phyloP scores from a whole-genome alignment of 192 early-diverging fungal genomes.

The Gigaspora rosea region DNA sequence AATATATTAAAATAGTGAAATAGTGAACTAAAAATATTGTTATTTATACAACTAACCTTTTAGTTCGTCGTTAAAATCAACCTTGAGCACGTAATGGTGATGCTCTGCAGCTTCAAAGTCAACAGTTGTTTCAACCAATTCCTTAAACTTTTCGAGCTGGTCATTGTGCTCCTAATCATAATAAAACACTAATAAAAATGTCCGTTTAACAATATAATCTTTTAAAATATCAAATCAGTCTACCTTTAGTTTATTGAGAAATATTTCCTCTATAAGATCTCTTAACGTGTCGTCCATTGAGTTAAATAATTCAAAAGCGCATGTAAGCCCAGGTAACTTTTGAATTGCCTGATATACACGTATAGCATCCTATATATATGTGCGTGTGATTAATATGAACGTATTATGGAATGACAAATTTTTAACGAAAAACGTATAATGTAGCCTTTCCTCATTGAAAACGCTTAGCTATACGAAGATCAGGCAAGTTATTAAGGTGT shows the following conservation, averaged over 20 bases:
- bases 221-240: background rate
- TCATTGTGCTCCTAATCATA: slow-evolving; percentile 45
- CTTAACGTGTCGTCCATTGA: slow-evolving; percentile 40
- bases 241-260: slow-evolving; percentile 51
- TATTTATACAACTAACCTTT: slow-evolving; percentile 50
- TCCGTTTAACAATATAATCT: background rate
- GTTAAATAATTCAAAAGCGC: slow-evolving; percentile 51
- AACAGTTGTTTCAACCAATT: slow-evolving; percentile 88
- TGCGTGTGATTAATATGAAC: too few species aligned
- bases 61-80: slow-evolving; percentile 77
- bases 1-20: slow-evolving; percentile 9
- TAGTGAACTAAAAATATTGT: slow-evolving; percentile 28
- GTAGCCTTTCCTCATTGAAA: slow-evolving; percentile 78
- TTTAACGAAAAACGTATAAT: slow-evolving; percentile 41
- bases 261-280: slow-evolving; percentile 58
- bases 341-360: slow-evolving; percentile 84
- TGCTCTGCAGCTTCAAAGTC: slow-evolving; percentile 81
- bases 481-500: slow-evolving; percentile 80
- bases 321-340: slow-evolving; percentile 65
- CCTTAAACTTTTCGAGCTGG: slow-evolving; percentile 68
- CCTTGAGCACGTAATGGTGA: slow-evolving; percentile 87
- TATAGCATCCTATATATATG: too few species aligned
- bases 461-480: slow-evolving; percentile 84
- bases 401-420: too few species aligned
- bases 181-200: background rate